Percentiles rank a stretch among this genome's conserved stretches.
These are phyloP conservation scores for Talaromyces sp. DNA, from an alignment of 2,329 filamentous ascomycete genomes.

Conservation along the genomic window DNA sequence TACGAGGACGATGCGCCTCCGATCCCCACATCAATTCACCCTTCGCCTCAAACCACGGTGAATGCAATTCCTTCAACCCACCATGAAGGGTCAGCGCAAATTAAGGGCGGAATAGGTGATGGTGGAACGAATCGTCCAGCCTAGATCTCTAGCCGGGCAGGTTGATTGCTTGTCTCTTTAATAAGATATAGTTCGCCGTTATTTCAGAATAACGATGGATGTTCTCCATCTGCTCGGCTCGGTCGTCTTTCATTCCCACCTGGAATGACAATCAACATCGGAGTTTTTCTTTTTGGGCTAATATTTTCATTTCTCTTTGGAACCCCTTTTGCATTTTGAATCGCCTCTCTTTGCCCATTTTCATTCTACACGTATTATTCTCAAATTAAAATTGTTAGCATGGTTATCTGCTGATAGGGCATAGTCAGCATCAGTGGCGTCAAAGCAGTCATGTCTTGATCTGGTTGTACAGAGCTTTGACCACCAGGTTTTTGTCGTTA, in stretches of 20 bases:
- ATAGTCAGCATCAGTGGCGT: constrained; percentile 14
- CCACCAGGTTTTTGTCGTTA: not conserved
- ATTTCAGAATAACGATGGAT: not conserved
- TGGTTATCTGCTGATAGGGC: constrained; percentile 7
- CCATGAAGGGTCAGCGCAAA: constrained; percentile 4
- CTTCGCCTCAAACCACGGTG: constrained; percentile 59
- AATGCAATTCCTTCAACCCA: constrained; percentile 13
- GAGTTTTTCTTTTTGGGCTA: not conserved
- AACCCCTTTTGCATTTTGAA: not conserved
- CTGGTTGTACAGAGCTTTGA: constrained; percentile 8
- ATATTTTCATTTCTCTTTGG: not conserved
- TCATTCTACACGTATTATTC: not conserved
- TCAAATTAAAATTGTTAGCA: constrained; percentile 5
- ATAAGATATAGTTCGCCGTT: no score
- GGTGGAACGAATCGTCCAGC: constrained; percentile 28
- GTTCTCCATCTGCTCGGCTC: not conserved
- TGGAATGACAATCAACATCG: constrained; percentile 4
- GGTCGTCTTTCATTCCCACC: not conserved
- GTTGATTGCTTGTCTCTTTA: not conserved
- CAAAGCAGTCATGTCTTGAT: constrained; percentile 9
- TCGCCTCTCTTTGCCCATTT: not conserved
- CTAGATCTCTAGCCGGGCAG: constrained; percentile 23
- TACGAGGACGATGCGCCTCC: constrained; percentile 49
- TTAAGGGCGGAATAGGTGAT: constrained; percentile 9
- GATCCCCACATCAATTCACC: constrained; percentile 34